Conservation (phyloP, 768 basidiomycete species). For the Rhodotorula toruloides region DNA sequence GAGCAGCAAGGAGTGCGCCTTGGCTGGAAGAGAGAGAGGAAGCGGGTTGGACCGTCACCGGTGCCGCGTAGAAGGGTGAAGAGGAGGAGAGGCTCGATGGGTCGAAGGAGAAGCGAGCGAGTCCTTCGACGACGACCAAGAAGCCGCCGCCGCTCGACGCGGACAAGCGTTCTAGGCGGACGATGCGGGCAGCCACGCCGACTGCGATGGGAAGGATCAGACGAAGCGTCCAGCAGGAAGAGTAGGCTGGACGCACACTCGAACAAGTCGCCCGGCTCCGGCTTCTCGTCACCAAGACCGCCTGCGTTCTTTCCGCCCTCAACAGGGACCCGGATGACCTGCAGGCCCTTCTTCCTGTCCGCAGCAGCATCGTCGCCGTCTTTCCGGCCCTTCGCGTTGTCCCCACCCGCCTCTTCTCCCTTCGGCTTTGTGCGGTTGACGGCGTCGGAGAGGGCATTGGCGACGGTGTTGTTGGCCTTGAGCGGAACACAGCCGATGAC, state of each 20-base stretch:
- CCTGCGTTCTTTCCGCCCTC: background rate
- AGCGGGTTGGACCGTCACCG: conserved; percentile 10
- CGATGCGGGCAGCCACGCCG: conserved; percentile 34
- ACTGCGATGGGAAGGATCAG: background rate
- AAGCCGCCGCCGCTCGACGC: conserved; percentile 7
- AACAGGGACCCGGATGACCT: background rate
- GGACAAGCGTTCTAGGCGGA: conserved; percentile 34
- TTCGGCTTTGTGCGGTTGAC: background rate
- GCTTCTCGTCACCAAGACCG: background rate
- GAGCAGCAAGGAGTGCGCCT: background rate
- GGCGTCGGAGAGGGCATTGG: background rate
- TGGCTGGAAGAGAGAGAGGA: conserved; percentile 5
- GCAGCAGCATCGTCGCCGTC: background rate
- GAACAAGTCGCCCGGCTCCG: conserved; percentile 18
- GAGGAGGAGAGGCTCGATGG: conserved; percentile 8
- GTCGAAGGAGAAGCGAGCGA: conserved; percentile 34
- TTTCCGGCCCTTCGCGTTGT: background rate
- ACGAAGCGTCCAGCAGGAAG: background rate
- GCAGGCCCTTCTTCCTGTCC: background rate
- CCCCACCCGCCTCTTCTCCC: background rate
- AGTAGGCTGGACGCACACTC: conserved; percentile 16
- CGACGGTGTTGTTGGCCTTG: background rate
- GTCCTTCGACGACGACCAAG: conserved; percentile 33
- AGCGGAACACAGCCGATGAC: conserved; percentile 32
- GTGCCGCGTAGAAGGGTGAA: conserved; percentile 27